These are phyloP conservation scores for Coemansia sp. DNA, from an alignment of 192 early-diverging fungal species.

Conservation along the genomic window DNA sequence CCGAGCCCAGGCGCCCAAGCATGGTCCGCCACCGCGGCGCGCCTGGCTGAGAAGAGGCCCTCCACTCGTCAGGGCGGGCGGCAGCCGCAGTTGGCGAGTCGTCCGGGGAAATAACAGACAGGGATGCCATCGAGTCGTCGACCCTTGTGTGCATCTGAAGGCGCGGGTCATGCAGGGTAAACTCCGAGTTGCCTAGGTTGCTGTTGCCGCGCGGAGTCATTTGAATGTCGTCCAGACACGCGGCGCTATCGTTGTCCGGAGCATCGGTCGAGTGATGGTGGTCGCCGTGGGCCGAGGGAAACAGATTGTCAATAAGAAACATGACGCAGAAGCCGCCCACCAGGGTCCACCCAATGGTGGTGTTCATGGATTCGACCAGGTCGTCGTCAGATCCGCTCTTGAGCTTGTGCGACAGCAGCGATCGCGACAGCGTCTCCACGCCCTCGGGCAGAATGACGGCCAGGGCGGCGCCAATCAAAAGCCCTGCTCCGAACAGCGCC, in stretches of 20 bases:
- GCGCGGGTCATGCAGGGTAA: conserved; percentile 7
- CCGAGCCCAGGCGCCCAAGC: conserved; percentile 6
- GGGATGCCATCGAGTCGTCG: conserved; percentile 6
- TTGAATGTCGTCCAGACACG: conserved; percentile 38
- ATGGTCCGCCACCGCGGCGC: conserved; percentile 39
- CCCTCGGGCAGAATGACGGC: conserved; percentile 96
- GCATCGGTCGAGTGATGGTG: neutral
- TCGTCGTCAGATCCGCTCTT: neutral
- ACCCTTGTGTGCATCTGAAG: neutral
- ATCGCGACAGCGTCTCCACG: conserved; percentile 75
- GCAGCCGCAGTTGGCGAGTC: neutral
- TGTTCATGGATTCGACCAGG: conserved; percentile 31
- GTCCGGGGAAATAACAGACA: conserved; percentile 14
- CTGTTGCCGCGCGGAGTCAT: conserved; percentile 7
- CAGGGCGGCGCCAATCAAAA: conserved; percentile 86
- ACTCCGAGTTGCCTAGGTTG: conserved; percentile 13
- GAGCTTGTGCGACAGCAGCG: conserved; percentile 12
- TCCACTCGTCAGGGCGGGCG: neutral
- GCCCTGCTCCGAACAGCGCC: conserved; percentile 79
- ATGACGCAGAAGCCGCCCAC: conserved; percentile 81
- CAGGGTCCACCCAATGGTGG: conserved; percentile 70
- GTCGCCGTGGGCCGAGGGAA: conserved; percentile 12
- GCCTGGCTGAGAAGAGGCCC: conserved; percentile 3
- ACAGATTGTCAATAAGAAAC: conserved; percentile 75
- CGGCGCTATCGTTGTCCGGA: conserved; percentile 30